A percentile compares a stretch with the other conserved stretches of the same genome.
These are phyloP conservation scores for Laguncularia racemosa DNA, from an alignment of 345 rosid species.

Conservation along the genomic window DNA sequence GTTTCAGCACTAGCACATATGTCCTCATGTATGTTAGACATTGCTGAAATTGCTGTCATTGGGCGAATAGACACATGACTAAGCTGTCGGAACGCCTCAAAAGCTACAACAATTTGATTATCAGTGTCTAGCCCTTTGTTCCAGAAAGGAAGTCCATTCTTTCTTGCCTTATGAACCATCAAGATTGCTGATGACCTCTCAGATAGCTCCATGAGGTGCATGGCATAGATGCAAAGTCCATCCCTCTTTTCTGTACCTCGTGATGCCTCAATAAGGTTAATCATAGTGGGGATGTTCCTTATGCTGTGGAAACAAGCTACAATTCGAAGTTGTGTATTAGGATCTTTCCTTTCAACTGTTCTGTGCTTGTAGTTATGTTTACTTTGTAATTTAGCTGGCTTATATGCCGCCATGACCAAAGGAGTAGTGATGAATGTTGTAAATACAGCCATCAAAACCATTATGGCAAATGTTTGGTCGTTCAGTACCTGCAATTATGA, in stretches of 20 bases:
- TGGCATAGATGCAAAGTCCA: slow-evolving; percentile 56
- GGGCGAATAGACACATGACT: no score
- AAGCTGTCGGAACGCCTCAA: no score
- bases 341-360: slow-evolving; percentile 28
- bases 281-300: slow-evolving; percentile 40
- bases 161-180: no score
- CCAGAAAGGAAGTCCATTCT: no score
- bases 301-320: slow-evolving; percentile 41
- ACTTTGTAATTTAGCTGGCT: slow-evolving; percentile 29
- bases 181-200: no score
- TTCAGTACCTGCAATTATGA: slow-evolving; percentile 43
- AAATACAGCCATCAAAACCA: slow-evolving; percentile 64
- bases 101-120: no score
- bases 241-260: slow-evolving; percentile 54
- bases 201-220: slow-evolving; percentile 69
- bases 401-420: slow-evolving; percentile 42
- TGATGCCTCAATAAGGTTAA: slow-evolving; percentile 60
- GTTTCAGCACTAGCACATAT: slow-evolving; percentile 24
- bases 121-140: no score
- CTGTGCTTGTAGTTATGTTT: slow-evolving; percentile 33
- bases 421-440: slow-evolving; percentile 72
- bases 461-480: slow-evolving; percentile 59
- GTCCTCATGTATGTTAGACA: slow-evolving; percentile 25
- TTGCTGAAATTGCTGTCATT: slow-evolving; percentile 22
- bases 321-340: slow-evolving; percentile 31